Evolutionary conservation across 2,329 filamentous ascomycete genomes (phyloP).

Genomic region (Thelonectria blattea): DNA sequence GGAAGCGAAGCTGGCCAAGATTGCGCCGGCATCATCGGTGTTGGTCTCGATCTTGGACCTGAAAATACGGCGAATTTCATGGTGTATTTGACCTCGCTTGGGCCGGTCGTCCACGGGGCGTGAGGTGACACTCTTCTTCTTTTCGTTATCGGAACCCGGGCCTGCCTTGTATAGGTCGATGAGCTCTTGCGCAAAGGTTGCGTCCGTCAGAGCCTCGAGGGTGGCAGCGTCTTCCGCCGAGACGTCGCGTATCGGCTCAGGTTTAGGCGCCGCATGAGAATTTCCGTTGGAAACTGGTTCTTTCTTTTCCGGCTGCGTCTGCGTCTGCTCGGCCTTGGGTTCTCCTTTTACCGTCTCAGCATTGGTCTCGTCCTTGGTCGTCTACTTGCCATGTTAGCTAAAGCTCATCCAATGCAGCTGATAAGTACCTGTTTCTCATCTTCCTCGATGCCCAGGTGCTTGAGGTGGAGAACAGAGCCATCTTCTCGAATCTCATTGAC

Average conservation of each 20-base stretch:
- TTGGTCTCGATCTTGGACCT: slow-evolving; percentile 76
- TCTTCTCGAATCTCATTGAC: slow-evolving; percentile 86
- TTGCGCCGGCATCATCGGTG: slow-evolving; percentile 64
- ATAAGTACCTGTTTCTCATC: slow-evolving; percentile 27
- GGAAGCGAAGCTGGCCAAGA: slow-evolving; percentile 70
- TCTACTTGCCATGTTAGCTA: slow-evolving; percentile 24
- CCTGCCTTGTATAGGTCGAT: slow-evolving; percentile 49
- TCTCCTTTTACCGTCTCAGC: slow-evolving; percentile 19
- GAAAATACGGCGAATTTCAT: slow-evolving; percentile 79
- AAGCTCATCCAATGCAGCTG: neutral
- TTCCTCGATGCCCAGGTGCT: slow-evolving; percentile 47
- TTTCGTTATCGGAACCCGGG: slow-evolving; percentile 38
- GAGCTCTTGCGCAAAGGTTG: slow-evolving; percentile 48
- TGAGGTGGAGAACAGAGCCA: slow-evolving; percentile 77
- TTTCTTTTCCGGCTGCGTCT: slow-evolving; percentile 23
- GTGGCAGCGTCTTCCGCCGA: slow-evolving; percentile 42
- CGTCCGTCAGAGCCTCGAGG: slow-evolving; percentile 49
- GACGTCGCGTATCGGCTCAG: slow-evolving; percentile 37
- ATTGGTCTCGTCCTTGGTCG: slow-evolving; percentile 25
- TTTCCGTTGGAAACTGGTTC: slow-evolving; percentile 28
- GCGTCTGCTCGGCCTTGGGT: slow-evolving; percentile 24
- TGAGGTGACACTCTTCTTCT: slow-evolving; percentile 46
- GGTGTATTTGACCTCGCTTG: slow-evolving; percentile 56
- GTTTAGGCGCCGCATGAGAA: slow-evolving; percentile 24
- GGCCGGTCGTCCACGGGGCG: slow-evolving; percentile 52